Conservation (phyloP, 2,329 filamentous ascomycete species). For the Septoria linicola region DNA sequence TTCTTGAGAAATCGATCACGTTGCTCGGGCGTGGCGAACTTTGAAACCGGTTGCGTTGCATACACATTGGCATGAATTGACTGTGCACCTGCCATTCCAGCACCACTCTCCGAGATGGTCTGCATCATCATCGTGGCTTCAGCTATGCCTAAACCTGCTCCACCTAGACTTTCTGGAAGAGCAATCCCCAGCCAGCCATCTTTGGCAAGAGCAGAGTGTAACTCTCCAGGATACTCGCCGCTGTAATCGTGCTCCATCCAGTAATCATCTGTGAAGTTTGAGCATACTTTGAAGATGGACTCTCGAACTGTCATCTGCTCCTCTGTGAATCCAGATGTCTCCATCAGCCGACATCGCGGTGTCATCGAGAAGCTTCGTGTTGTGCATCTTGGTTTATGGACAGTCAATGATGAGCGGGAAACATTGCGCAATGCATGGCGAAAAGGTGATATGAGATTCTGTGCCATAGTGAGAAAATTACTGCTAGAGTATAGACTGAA, state of each 20-base stretch:
- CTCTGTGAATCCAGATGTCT: constrained; percentile 68
- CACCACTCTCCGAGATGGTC: constrained; percentile 61
- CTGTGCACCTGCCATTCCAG: constrained; percentile 70
- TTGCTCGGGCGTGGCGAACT: constrained; percentile 68
- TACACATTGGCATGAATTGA: constrained; percentile 66
- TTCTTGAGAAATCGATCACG: constrained; percentile 63
- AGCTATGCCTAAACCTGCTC: constrained; percentile 72
- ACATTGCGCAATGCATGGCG: background rate
- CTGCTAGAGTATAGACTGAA: background rate
- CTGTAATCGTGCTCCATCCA: constrained; percentile 73
- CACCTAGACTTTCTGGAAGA: constrained; percentile 70
- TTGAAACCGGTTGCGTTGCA: constrained; percentile 71
- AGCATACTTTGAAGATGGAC: constrained; percentile 66
- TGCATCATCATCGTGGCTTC: constrained; percentile 89
- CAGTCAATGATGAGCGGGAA: background rate
- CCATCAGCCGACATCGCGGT: constrained; percentile 58
- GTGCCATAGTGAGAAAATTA: constrained; percentile 22
- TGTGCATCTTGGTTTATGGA: constrained; percentile 20
- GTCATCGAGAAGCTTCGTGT: constrained; percentile 38
- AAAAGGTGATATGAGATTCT: constrained; percentile 23
- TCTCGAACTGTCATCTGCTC: constrained; percentile 72
- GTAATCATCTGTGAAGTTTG: constrained; percentile 70
- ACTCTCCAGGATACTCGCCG: constrained; percentile 69
- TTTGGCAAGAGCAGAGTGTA: constrained; percentile 69
- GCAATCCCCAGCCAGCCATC: constrained; percentile 82